Evolutionary conservation across 2,329 filamentous ascomycete species (phyloP).

Genomic region (Penicillium rolfsii): DNA sequence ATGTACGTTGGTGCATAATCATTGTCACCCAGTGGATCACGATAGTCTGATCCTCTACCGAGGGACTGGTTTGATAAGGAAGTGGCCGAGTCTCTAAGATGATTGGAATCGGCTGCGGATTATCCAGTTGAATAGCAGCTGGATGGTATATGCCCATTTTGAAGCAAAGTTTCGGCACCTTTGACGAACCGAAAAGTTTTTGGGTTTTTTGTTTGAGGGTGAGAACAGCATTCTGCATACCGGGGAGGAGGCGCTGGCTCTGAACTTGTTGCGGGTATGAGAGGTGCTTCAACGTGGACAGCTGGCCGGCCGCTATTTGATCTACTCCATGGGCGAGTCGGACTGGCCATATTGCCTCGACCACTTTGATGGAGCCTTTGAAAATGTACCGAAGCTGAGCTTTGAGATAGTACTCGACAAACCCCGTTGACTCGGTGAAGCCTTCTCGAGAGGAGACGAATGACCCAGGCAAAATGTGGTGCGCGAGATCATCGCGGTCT

Average conservation of each 20-base stretch:
- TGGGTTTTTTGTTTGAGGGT: background rate
- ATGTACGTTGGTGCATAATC: background rate
- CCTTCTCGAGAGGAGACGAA: background rate
- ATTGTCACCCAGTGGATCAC: background rate
- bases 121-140: background rate
- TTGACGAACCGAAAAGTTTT: background rate
- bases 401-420: slow-evolving; percentile 7
- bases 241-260: background rate
- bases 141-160: background rate
- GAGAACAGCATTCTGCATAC: background rate
- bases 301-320: background rate
- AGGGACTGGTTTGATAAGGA: background rate
- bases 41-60: background rate
- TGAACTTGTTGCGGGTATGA: background rate
- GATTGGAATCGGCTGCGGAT: background rate
- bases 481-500: background rate
- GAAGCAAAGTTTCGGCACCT: background rate
- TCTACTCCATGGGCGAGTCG: background rate
- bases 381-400: background rate
- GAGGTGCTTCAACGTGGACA: background rate
- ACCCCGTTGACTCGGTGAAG: background rate
- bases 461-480: background rate
- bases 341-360: slow-evolving; percentile 4
- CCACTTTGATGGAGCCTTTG: background rate
- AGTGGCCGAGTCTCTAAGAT: background rate